A percentile compares a stretch with the other conserved stretches of the same genome.
Conservation (phyloP, 116 monocot species). For the Phalaenopsis hybrid region DNA sequence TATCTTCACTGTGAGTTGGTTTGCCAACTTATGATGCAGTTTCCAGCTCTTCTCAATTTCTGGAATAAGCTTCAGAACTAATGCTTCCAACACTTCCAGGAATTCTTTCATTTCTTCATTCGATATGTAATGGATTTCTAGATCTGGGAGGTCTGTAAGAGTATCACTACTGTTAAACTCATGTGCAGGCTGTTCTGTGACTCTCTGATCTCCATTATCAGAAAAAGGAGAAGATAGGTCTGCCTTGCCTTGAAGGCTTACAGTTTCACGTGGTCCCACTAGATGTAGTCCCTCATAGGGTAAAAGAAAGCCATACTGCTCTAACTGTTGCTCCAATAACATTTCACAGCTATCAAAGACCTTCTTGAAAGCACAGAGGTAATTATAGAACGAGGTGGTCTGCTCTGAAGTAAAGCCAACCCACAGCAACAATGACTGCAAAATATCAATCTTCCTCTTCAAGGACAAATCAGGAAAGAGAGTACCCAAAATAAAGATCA, state of each 20-base stretch:
- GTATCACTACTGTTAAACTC: slow-evolving; percentile 10
- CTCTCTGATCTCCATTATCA: slow-evolving; percentile 4
- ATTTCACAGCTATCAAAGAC: slow-evolving; percentile 52
- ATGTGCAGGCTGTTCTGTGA: not conserved
- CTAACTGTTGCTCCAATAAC: slow-evolving; percentile 35
- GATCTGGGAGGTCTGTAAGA: slow-evolving; percentile 1
- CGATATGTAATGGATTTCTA: slow-evolving; percentile 18
- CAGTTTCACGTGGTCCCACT: slow-evolving; percentile 14
- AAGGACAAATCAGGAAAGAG: slow-evolving; percentile 66
- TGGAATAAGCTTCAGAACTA: slow-evolving; percentile 55
- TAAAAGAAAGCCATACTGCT: slow-evolving; percentile 31
- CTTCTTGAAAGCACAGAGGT: slow-evolving; percentile 64
- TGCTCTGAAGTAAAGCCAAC: slow-evolving; percentile 60
- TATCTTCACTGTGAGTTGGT: slow-evolving; percentile 33
- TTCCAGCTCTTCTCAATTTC: slow-evolving; percentile 68
- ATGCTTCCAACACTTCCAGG: slow-evolving; percentile 27
- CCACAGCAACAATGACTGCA: slow-evolving; percentile 52
- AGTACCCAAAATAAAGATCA: slow-evolving; percentile 70
- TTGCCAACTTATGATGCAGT: slow-evolving; percentile 55
- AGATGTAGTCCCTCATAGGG: slow-evolving; percentile 12
- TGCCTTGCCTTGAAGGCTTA: slow-evolving; percentile 17
- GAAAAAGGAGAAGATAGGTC: slow-evolving; percentile 5
- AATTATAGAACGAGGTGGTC: slow-evolving; percentile 51
- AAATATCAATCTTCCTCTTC: slow-evolving; percentile 47
- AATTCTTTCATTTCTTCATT: slow-evolving; percentile 42